Evolutionary conservation across 495 filamentous ascomycete species (phyloP).

Genomic region (Podospora australis): DNA sequence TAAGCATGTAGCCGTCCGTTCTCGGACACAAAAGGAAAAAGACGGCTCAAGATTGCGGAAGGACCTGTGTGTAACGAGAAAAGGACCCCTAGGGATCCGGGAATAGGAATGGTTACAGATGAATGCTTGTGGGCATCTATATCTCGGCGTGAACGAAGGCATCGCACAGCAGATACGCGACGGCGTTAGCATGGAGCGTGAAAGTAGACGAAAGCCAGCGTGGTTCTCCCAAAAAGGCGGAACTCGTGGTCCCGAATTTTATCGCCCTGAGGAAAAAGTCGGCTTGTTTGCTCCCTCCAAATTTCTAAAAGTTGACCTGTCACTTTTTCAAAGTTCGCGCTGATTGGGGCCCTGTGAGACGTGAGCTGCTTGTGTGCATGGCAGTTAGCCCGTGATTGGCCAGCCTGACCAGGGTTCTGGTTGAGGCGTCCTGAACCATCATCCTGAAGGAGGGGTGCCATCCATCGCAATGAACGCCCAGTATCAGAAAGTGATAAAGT

Average conservation of each 20-base stretch:
- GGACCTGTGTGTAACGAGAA: conserved; percentile 5
- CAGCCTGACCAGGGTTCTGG: not conserved
- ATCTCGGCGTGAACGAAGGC: conserved; percentile 1
- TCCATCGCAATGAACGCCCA: too few species aligned
- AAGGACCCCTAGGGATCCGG: conserved; percentile 7
- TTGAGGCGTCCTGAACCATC: not conserved
- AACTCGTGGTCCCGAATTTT: conserved; percentile 3
- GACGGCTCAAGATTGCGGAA: conserved; percentile 24
- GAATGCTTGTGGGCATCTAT: not conserved
- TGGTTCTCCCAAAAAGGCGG: too few species aligned
- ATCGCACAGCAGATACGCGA: too few species aligned
- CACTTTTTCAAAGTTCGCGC: not conserved
- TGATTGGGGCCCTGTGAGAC: not conserved
- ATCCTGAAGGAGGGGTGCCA: too few species aligned
- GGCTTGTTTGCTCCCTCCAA: too few species aligned
- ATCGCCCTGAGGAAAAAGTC: not conserved
- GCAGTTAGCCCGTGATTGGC: not conserved
- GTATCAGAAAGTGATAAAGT: too few species aligned
- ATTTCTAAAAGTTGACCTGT: not conserved
- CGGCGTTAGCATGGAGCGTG: too few species aligned
- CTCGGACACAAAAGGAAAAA: conserved; percentile 22
- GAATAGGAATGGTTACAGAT: not conserved
- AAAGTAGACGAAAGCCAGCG: too few species aligned
- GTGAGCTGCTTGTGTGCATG: not conserved
- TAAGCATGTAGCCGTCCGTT: conserved; percentile 9